These are phyloP conservation scores for Prunus salicina DNA, from an alignment of 306 rosid species.

Conservation along the genomic window DNA sequence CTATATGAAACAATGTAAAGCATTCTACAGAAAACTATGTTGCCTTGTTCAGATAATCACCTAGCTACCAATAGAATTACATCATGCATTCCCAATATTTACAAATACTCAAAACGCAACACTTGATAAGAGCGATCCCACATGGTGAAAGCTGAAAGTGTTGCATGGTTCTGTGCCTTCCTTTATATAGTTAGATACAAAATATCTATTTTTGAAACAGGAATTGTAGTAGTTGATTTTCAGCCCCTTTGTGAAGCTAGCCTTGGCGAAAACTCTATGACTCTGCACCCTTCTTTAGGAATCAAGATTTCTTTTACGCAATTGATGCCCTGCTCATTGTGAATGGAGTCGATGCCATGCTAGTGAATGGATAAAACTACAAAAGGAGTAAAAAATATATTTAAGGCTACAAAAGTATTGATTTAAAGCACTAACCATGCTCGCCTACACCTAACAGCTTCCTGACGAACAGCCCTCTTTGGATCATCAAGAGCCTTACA, in stretches of 20 bases:
- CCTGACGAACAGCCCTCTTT: constrained; percentile 77
- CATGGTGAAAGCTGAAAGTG: not conserved
- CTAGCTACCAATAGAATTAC: not conserved
- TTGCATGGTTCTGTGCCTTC: not conserved
- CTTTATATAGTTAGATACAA: too few species aligned
- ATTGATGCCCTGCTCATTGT: constrained; percentile 54
- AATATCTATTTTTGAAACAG: too few species aligned
- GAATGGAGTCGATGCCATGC: not conserved
- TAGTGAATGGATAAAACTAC: constrained; percentile 4
- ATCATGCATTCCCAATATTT: not conserved
- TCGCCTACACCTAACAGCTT: constrained; percentile 81
- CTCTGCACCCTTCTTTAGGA: constrained; percentile 29
- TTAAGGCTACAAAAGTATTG: not conserved
- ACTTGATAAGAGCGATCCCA: not conserved
- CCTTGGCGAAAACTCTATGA: not conserved
- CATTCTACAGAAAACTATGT: not conserved
- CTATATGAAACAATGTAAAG: not conserved
- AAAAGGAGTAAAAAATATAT: not conserved
- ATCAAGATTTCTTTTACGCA: constrained; percentile 45
- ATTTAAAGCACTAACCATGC: constrained; percentile 63
- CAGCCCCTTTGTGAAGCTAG: not conserved
- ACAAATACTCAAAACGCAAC: not conserved
- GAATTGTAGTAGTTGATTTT: too few species aligned
- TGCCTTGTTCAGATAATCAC: not conserved
- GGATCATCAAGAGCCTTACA: constrained; percentile 68